Percentiles rank a stretch among this genome's conserved stretches.
Evolutionary conservation across 371 early-diverging fungal genomes (phyloP).

Genomic region (Mortierella sp.): DNA sequence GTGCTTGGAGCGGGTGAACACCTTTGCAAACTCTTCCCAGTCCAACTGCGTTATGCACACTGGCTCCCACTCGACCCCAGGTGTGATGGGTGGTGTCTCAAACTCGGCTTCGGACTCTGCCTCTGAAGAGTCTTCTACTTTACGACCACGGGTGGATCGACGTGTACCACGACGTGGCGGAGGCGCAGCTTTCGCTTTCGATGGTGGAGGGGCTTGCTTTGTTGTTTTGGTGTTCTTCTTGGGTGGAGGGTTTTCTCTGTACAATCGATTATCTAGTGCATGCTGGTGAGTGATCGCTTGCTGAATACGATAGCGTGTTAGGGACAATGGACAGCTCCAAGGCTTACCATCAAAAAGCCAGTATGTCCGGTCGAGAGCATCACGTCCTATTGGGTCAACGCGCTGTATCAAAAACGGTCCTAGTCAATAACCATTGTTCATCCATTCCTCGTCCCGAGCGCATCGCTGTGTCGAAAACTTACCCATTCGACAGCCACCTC

Average conservation of each 20-base stretch:
- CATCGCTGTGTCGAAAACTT: slow-evolving; percentile 6
- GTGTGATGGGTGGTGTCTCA: slow-evolving; percentile 38
- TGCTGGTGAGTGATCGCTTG: background rate
- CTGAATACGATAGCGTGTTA: background rate
- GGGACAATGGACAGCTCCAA: too few species aligned
- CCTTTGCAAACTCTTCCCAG: slow-evolving; percentile 69
- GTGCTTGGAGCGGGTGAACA: slow-evolving; percentile 64
- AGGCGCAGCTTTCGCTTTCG: slow-evolving; percentile 28
- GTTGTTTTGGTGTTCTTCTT: slow-evolving; percentile 51
- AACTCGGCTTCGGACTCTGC: slow-evolving; percentile 22
- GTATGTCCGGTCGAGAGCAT: slow-evolving; percentile 72
- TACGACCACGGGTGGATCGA: slow-evolving; percentile 35
- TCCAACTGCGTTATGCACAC: slow-evolving; percentile 65
- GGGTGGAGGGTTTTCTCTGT: slow-evolving; percentile 60
- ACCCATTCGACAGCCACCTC: slow-evolving; percentile 74
- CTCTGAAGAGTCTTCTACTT: slow-evolving; percentile 35
- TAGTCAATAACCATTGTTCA: background rate
- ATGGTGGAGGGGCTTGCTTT: slow-evolving; percentile 32
- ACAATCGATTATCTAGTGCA: slow-evolving; percentile 74
- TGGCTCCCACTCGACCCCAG: slow-evolving; percentile 54
- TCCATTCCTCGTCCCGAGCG: too few species aligned
- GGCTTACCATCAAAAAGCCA: slow-evolving; percentile 82
- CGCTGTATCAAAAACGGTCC: slow-evolving; percentile 56
- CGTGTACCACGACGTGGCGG: slow-evolving; percentile 46
- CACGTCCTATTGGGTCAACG: slow-evolving; percentile 79